Base-by-base conservation (phyloP, 2,329 filamentous ascomycete species). In the Talaromyces sp. region DNA sequence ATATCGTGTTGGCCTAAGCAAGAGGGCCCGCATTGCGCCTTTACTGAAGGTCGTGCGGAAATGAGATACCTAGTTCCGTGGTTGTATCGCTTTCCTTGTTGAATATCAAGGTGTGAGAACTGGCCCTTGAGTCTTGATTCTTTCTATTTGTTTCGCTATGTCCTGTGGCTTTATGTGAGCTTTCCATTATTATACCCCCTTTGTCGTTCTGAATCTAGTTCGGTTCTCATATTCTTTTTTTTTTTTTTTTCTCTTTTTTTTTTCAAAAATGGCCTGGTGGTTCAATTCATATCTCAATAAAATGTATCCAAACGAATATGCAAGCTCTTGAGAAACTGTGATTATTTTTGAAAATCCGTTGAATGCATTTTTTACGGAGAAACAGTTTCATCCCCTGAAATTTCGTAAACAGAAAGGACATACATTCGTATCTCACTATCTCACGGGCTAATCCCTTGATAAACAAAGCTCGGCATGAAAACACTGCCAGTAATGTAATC, bases 1-100 rank as follows among this genome's bases (percentile, higher is more conserved):
- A 2, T 75, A 73, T 44, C 71, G 79, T 0, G 78, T 82, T 4
- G 79, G 79, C 2, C 61, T 82, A 52, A 81, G 78, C 62, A 77
- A 76, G 47, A 70, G 68, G 51, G 76, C 76, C 19, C 67, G 75
- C 22, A 81, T 81, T 42, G 76, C 77, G 16, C 76, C 79, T 16
- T 63, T 82, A 58, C 62, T 81, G 51, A 77, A 75, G 55, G 64
- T 77, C 39, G 70, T 78, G 10, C 68, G 72, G 45, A 77, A 76
- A 52, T 76, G 57, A 68, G 35, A 27, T 10, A 10, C 8, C 22
- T 3, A 6, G 4, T n/a, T 9, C n/a, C 3, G 7, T 24, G 9
- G 7, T 32, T 16, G 14, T 29, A 27, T 3, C 3, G 14, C 11
- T 35, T n/a, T n/a, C n/a, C n/a, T n/a, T n/a, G n/a, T n/a, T n/a